A percentile compares a stretch with the other conserved stretches of the same genome.
Evolutionary conservation across 257 asterid species (phyloP).

Genomic region (Haberlea rhodopensis): DNA sequence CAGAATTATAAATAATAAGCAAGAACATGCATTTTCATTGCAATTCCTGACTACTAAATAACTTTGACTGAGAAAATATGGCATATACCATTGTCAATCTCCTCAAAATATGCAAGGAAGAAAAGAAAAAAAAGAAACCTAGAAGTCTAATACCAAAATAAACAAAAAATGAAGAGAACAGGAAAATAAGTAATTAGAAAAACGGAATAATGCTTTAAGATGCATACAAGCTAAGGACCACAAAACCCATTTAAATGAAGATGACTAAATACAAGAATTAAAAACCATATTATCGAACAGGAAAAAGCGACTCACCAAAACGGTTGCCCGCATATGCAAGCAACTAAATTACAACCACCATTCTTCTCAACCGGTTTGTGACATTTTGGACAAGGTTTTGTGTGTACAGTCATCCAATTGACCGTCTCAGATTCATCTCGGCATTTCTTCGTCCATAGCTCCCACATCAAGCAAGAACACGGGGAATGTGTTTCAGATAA

Average conservation of each 20-base stretch:
- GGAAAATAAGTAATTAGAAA: too few relatives aligned
- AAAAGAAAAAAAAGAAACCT: too few relatives aligned
- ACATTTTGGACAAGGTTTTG: conserved; percentile 91
- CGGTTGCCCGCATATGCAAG: conserved; percentile 83
- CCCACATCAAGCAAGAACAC: conserved; percentile 91
- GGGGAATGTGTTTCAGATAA: conserved; percentile 88
- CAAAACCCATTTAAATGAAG: too few relatives aligned
- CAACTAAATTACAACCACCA: conserved; percentile 88
- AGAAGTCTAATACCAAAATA: too few relatives aligned
- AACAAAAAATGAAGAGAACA: too few relatives aligned
- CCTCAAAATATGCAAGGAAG: too few relatives aligned
- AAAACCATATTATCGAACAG: neutral
- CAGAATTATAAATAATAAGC: neutral
- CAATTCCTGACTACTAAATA: neutral
- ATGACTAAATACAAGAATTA: too few relatives aligned
- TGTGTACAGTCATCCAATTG: conserved; percentile 84
- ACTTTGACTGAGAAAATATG: neutral
- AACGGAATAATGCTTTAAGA: neutral
- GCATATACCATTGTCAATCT: too few relatives aligned
- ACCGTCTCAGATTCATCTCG: conserved; percentile 92
- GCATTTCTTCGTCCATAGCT: conserved; percentile 81
- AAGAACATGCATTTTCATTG: neutral
- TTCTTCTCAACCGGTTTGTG: conserved; percentile 91
- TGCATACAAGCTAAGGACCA: neutral
- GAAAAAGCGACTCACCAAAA: conserved; percentile 55